Base-by-base conservation (phyloP, 352 stramenopile genomes). In the Aphanomyces cochlioides region DNA sequence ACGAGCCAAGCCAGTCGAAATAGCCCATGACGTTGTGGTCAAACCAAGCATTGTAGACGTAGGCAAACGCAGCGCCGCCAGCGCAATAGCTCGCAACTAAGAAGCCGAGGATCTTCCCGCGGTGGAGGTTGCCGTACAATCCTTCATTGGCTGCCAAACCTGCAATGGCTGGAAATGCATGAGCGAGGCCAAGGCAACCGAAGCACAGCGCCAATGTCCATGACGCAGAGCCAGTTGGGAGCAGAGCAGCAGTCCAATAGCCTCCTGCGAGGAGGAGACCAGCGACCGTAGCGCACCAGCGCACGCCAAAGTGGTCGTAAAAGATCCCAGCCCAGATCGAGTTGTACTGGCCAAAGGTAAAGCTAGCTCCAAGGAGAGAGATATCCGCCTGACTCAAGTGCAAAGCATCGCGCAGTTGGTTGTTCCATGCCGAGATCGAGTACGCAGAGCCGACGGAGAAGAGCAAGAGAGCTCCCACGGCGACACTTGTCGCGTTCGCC, bases 261-360 rank as follows among this genome's bases (percentile, higher is more conserved):
- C 82, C 77, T 12, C 73, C 54, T 5, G 69, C 19, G 28, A 74
- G 41, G 37, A 90, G 73, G 3, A 79, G 78, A 10, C 66, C 63
- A 13, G 80, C 78, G 1, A 90, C 67, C 7, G 50, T 73, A 39
- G 81, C 65, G 73, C 81, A 90, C n/a, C 50, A 71, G 60, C 90
- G 82, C 5, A 82, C 75, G 21, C 81, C 82, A 47, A 92, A 82
- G 37, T 60, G 79, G 69, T 92, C 85, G 41, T 84, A 88, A 28
- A 90, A 77, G 71, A 78, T 82, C 38, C 82, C 85, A 7, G 83
- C 79, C 53, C 74, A 77, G 48, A 92, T 81, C 10, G 81, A 89
- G 72, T 90, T 90, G 73, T 90, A 90, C 47, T 81, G 81, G 47
- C 85, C 85, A 69, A 92, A 92, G 41, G 82, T 87, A 21, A 80